Percentiles rank a stretch among this genome's conserved stretches.
These are phyloP conservation scores for Berberis thunbergii DNA, from an alignment of 164 flowering plant species.

Conservation along the genomic window DNA sequence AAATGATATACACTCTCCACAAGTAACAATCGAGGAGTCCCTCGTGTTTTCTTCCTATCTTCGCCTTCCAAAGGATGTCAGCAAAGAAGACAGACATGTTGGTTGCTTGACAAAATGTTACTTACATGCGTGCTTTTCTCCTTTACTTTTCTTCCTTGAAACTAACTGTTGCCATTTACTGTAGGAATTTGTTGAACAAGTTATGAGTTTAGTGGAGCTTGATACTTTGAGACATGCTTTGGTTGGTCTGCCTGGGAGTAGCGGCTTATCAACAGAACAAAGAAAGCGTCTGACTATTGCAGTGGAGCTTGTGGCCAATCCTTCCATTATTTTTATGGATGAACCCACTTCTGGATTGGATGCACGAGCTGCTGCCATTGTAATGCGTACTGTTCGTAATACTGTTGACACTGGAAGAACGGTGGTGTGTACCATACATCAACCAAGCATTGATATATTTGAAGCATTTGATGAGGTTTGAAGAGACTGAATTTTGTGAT, in stretches of 20 bases:
- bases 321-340: constrained; percentile 95
- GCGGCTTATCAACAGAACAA: constrained; percentile 89
- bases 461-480: constrained; percentile 97
- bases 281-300: constrained; percentile 93
- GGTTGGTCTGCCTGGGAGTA: constrained; percentile 81
- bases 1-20: constrained; percentile 93
- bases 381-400: constrained; percentile 92
- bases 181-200: constrained; percentile 90
- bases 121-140: background rate
- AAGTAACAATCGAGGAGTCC: constrained; percentile 82
- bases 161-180: constrained; percentile 6
- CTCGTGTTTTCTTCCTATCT: constrained; percentile 69
- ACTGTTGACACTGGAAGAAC: constrained; percentile 96
- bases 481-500: background rate
- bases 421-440: constrained; percentile 96
- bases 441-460: constrained; percentile 90
- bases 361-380: constrained; percentile 97
- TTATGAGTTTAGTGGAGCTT: constrained; percentile 82
- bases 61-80: constrained; percentile 72
- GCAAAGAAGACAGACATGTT: constrained; percentile 44
- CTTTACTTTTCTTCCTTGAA: constrained; percentile 5
- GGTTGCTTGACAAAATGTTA: constrained; percentile 11
- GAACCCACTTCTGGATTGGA: constrained; percentile 98
- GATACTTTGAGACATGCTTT: constrained; percentile 62
- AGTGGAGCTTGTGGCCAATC: constrained; percentile 96